Percentiles rank a stretch among this genome's conserved stretches.
These are phyloP conservation scores for Leonotis leonurus DNA, from an alignment of 257 asterid genomes.

Conservation along the genomic window DNA sequence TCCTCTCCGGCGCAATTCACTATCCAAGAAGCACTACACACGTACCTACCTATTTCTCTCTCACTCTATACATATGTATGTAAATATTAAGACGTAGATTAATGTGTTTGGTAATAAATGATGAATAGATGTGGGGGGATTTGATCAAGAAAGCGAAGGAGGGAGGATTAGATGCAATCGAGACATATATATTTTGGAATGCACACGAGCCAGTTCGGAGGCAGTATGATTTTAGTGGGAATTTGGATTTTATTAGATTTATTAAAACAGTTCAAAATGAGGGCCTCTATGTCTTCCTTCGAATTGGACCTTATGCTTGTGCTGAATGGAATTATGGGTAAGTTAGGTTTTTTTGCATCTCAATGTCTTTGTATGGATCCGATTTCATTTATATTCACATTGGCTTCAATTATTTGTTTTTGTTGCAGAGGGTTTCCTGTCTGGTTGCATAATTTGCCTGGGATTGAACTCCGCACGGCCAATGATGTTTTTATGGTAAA, in stretches of 20 bases:
- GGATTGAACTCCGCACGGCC: slow-evolving; percentile 46
- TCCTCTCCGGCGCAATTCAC: slow-evolving; percentile 68
- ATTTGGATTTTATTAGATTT: slow-evolving; percentile 56
- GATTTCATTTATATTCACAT: too few relatives aligned
- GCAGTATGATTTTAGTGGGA: slow-evolving; percentile 55
- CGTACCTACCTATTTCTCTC: slow-evolving; percentile 11
- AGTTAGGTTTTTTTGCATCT: not conserved
- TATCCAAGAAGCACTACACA: slow-evolving; percentile 67
- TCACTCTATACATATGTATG: not conserved
- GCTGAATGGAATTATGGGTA: slow-evolving; percentile 93
- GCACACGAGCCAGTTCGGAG: slow-evolving; percentile 66
- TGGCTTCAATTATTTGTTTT: not conserved
- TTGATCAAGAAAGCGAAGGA: slow-evolving; percentile 63
- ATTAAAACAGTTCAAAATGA: slow-evolving; percentile 43
- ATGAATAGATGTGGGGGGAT: slow-evolving; percentile 71
- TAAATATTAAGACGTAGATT: too few relatives aligned
- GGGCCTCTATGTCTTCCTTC: slow-evolving; percentile 59
- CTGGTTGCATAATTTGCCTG: slow-evolving; percentile 64
- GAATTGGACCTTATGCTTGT: slow-evolving; percentile 83
- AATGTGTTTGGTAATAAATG: not conserved
- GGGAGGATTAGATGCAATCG: slow-evolving; percentile 75
- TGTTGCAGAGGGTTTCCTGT: slow-evolving; percentile 62
- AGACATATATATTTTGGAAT: slow-evolving; percentile 81
- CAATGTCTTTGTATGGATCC: too few relatives aligned
- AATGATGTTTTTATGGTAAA: slow-evolving; percentile 55